Evolutionary conservation across 1,139 yeast genomes (phyloP).

Genomic region (Yamadazyma trypodendri): DNA sequence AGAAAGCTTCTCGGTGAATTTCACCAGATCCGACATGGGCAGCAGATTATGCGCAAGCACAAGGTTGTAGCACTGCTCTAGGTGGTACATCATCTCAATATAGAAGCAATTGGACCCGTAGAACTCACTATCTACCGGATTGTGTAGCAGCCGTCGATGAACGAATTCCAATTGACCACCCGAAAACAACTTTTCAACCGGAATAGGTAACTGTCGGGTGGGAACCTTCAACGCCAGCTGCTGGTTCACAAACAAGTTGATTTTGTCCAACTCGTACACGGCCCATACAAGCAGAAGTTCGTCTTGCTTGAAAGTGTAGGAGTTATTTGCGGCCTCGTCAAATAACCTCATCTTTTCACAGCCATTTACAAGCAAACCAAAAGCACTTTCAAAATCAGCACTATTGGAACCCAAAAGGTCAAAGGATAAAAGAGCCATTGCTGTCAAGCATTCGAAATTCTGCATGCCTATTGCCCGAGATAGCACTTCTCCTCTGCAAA

Average conservation of each 20-base stretch:
- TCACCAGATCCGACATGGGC: neutral
- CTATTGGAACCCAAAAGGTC: neutral
- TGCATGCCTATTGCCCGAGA: constrained; percentile 2
- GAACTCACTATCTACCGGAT: neutral
- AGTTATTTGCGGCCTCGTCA: constrained; percentile 1
- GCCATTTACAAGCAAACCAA: constrained; percentile 2
- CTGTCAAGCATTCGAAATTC: constrained; percentile 3
- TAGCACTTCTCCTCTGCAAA: constrained; percentile 4
- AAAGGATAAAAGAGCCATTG: constrained; percentile 1
- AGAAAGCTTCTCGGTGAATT: constrained; percentile 1
- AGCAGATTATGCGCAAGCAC: neutral
- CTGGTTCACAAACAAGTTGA: constrained; percentile 4
- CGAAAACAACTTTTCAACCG: constrained; percentile 3
- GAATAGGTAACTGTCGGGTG: constrained; percentile 1
- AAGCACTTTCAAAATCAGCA: constrained; percentile 3
- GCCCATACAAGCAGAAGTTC: constrained; percentile 5
- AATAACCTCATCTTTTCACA: constrained; percentile 3
- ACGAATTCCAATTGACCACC: neutral
- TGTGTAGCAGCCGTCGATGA: neutral
- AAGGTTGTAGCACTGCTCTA: constrained; percentile 2
- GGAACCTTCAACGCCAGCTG: neutral
- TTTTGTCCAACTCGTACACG: constrained; percentile 1
- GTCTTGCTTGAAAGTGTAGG: constrained; percentile 1
- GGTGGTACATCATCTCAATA: constrained; percentile 4
- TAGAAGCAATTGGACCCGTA: constrained; percentile 7